Evolutionary conservation across 2,329 filamentous ascomycete species (phyloP).

Genomic region (Trichoderma hamatum): DNA sequence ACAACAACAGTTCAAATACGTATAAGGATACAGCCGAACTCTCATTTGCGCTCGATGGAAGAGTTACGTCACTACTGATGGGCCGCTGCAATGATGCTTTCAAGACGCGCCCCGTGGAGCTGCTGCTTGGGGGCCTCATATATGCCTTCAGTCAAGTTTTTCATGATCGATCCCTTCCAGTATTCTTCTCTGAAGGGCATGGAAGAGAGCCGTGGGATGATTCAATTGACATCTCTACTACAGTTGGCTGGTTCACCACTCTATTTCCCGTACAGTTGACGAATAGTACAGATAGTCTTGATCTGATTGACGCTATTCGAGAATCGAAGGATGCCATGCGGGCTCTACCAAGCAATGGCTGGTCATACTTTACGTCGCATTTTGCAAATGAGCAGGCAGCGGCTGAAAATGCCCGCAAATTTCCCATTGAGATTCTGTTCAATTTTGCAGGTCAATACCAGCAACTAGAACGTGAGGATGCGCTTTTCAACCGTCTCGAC

Average conservation of each 20-base stretch:
- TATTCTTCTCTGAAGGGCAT: conserved; percentile 39
- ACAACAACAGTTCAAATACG: neutral
- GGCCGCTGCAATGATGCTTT: conserved; percentile 19
- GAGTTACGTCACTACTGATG: conserved; percentile 10
- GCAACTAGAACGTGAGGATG: conserved; percentile 22
- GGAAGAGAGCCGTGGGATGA: conserved; percentile 40
- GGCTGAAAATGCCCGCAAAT: conserved; percentile 37
- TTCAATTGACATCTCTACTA: conserved; percentile 37
- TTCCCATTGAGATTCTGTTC: conserved; percentile 39
- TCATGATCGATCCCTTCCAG: conserved; percentile 32
- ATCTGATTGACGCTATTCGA: conserved; percentile 27
- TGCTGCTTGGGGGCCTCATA: conserved; percentile 32
- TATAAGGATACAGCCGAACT: neutral
- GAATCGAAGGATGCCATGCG: conserved; percentile 32
- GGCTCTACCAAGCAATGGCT: conserved; percentile 30
- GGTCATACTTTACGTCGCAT: conserved; percentile 30
- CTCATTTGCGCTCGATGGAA: conserved; percentile 13
- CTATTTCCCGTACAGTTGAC: conserved; percentile 34
- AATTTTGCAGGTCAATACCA: conserved; percentile 36
- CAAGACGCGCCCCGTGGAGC: conserved; percentile 24
- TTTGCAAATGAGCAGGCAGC: conserved; percentile 31
- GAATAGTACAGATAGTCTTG: neutral
- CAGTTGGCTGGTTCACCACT: conserved; percentile 44
- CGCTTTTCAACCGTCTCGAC: neutral
- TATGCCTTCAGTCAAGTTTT: conserved; percentile 35